These are phyloP conservation scores for Pseudopithomyces chartarum DNA, from an alignment of 2,329 filamentous ascomycete genomes.

Conservation along the genomic window DNA sequence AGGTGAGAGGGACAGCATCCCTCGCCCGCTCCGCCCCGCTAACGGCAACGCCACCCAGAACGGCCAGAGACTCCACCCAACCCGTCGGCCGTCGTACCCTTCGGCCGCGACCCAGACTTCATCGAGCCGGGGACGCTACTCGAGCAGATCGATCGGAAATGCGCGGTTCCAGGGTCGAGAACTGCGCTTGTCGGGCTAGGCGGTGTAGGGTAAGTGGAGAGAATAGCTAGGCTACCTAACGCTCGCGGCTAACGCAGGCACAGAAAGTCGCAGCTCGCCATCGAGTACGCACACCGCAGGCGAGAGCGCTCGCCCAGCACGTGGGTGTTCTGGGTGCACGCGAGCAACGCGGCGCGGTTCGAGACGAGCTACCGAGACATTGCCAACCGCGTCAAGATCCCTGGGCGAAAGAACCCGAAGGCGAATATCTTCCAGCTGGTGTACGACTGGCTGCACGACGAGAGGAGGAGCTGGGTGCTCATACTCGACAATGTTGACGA, in stretches of 20 bases:
- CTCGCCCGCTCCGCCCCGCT: no score
- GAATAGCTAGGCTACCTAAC: neutral
- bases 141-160: neutral
- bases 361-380: conserved; percentile 14
- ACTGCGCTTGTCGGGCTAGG: conserved; percentile 9
- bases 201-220: conserved; percentile 18
- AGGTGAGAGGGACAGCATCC: no score
- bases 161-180: conserved; percentile 9
- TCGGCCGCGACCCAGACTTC: conserved; percentile 11
- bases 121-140: conserved; percentile 19
- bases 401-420: conserved; percentile 5
- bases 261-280: conserved; percentile 16
- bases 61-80: no score
- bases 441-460: conserved; percentile 11
- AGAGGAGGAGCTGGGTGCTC: conserved; percentile 9
- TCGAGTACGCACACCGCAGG: conserved; percentile 12
- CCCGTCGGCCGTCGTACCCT: no score
- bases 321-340: conserved; percentile 7
- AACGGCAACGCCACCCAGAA: no score
- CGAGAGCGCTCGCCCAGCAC: conserved; percentile 8
- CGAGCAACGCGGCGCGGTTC: conserved; percentile 7
- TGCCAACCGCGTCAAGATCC: conserved; percentile 10
- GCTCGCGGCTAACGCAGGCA: neutral
- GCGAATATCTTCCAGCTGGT: conserved; percentile 16
- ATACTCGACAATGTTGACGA: conserved; percentile 8